Conservation (phyloP, 495 filamentous ascomycete genomes). For the Eremomyces bilateralis region DNA sequence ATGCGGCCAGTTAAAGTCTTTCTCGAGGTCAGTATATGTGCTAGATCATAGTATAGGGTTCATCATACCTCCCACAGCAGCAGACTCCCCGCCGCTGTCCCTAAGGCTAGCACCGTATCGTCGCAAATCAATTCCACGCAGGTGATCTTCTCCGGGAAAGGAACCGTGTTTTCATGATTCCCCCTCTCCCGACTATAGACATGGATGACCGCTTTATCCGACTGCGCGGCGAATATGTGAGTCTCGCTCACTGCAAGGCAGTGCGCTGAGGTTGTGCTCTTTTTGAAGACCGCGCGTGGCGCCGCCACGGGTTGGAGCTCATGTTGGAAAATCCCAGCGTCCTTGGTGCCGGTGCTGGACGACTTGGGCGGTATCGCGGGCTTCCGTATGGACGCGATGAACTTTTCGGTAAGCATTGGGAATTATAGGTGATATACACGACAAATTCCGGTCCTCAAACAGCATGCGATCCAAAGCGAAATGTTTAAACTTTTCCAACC, state of each 20-base stretch:
- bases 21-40: neutral
- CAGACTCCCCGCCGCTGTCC: conserved; percentile 69
- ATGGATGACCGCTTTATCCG: conserved; percentile 76
- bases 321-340: conserved; percentile 67
- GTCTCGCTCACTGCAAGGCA: conserved; percentile 60
- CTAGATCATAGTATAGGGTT: neutral
- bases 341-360: conserved; percentile 43
- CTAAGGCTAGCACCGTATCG: conserved; percentile 47
- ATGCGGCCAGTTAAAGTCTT: conserved; percentile 72
- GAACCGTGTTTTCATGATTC: conserved; percentile 67
- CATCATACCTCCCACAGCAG: conserved; percentile 75
- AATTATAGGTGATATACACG: no score
- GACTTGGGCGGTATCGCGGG: conserved; percentile 35
- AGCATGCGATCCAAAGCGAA: no score
- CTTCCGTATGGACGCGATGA: conserved; percentile 42
- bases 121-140: conserved; percentile 40
- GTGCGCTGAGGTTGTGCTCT: conserved; percentile 59
- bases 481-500: no score
- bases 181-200: conserved; percentile 69
- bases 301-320: conserved; percentile 53
- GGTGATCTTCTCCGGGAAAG: conserved; percentile 67
- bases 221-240: conserved; percentile 79
- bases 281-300: conserved; percentile 67
- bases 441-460: no score
- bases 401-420: conserved; percentile 66